Evolutionary conservation across 1,139 yeast genomes (phyloP).

Genomic region (Debaryomycetaceae sp.): DNA sequence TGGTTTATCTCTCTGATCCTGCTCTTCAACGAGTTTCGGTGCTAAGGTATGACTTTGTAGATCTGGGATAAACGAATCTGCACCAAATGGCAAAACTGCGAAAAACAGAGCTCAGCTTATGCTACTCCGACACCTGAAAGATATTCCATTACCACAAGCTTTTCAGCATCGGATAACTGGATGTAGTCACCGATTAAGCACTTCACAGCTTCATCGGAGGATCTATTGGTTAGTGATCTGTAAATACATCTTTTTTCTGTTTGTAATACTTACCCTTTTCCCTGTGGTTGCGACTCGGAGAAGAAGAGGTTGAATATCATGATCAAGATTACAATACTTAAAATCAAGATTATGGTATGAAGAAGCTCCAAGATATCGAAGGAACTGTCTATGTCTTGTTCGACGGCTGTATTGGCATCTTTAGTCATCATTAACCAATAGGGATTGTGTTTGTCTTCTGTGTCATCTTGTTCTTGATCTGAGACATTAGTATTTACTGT

Average conservation of each 20-base stretch:
- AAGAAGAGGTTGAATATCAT: slow-evolving; percentile 5
- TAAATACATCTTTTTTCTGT: not conserved
- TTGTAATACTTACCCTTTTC: not conserved
- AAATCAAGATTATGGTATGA: slow-evolving; percentile 6
- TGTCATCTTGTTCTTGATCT: not conserved
- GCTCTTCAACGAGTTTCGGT: no score
- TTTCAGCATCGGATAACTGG: slow-evolving; percentile 1
- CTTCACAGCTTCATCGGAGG: not conserved
- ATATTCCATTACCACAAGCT: slow-evolving; percentile 1
- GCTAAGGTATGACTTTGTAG: no score
- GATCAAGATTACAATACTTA: slow-evolving; percentile 6
- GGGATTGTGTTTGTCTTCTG: slow-evolving; percentile 1
- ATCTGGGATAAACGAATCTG: not conserved
- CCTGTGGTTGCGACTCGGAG: slow-evolving; percentile 1
- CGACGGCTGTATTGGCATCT: not conserved
- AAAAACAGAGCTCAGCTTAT: not conserved
- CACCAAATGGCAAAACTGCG: not conserved
- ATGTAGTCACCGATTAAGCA: slow-evolving; percentile 2
- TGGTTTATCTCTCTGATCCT: no score
- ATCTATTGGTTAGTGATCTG: slow-evolving; percentile 1
- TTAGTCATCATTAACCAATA: slow-evolving; percentile 1
- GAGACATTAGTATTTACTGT: not conserved
- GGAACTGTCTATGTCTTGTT: not conserved
- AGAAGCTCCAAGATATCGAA: slow-evolving; percentile 4
- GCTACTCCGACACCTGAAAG: not conserved